Conservation (phyloP, 768 basidiomycete species). For the Suillus subluteus region DNA sequence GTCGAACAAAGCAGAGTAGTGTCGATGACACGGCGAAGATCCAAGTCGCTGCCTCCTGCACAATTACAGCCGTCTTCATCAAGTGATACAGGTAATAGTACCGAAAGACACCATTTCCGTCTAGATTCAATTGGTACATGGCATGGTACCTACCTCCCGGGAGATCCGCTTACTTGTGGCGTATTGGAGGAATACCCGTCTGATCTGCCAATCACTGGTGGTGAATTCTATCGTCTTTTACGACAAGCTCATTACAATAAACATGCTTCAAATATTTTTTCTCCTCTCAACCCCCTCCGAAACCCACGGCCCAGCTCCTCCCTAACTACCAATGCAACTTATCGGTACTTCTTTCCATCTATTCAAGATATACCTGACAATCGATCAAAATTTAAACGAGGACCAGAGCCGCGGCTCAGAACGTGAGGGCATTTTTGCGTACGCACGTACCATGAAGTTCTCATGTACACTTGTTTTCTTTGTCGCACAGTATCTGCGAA, state of each 20-base stretch:
- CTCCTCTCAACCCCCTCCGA: slow-evolving; percentile 37
- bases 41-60: not conserved
- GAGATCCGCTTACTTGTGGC: not conserved
- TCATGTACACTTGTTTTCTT: slow-evolving; percentile 6
- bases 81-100: not conserved
- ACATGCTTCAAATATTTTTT: slow-evolving; percentile 31
- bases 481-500: slow-evolving; percentile 28
- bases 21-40: slow-evolving; percentile 21
- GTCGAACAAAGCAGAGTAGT: slow-evolving; percentile 32
- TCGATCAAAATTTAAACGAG: slow-evolving; percentile 19
- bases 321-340: slow-evolving; percentile 24
- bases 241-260: slow-evolving; percentile 29
- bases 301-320: slow-evolving; percentile 12
- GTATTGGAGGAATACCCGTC: no score
- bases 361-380: slow-evolving; percentile 12
- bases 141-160: not conserved
- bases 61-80: not conserved
- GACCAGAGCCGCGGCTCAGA: slow-evolving; percentile 24
- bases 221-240: slow-evolving; percentile 30
- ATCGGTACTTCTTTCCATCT: slow-evolving; percentile 27
- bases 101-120: not conserved
- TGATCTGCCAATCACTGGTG: slow-evolving; percentile 17
- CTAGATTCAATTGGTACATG: not conserved
- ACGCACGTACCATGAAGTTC: slow-evolving; percentile 1
- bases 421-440: slow-evolving; percentile 24